Percentiles rank a stretch among this genome's conserved stretches.
These are phyloP conservation scores for Didymella exigua DNA, from an alignment of 2,329 filamentous ascomycete genomes.

Conservation along the genomic window DNA sequence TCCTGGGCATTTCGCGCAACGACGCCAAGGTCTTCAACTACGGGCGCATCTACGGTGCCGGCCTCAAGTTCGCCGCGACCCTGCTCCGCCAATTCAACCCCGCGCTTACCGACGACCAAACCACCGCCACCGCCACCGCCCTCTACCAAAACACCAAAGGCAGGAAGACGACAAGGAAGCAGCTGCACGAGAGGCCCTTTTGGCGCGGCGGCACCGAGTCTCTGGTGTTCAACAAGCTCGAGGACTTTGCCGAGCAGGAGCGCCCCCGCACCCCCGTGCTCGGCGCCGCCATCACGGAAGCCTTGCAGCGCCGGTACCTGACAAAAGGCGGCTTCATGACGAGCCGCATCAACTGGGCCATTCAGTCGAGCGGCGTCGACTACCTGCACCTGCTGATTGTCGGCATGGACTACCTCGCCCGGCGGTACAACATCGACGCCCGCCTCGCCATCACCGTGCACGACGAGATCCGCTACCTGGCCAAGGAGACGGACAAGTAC, in stretches of 20 bases:
- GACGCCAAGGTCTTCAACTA: slow-evolving; percentile 99
- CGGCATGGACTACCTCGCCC: slow-evolving; percentile 89
- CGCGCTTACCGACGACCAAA: slow-evolving; percentile 76
- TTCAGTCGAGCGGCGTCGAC: slow-evolving; percentile 95
- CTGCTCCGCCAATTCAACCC: slow-evolving; percentile 94
- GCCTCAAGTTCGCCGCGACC: slow-evolving; percentile 88
- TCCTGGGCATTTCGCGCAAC: slow-evolving; percentile 91
- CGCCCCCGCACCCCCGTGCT: slow-evolving; percentile 87
- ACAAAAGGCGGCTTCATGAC: slow-evolving; percentile 92
- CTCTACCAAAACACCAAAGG: slow-evolving; percentile 92
- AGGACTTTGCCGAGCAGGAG: slow-evolving; percentile 97
- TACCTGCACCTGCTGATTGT: slow-evolving; percentile 94
- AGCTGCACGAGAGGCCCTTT: slow-evolving; percentile 75
- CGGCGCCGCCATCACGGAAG: slow-evolving; percentile 94
- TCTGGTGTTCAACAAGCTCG: slow-evolving; percentile 96
- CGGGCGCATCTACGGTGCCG: slow-evolving; percentile 97
- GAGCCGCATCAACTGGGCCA: slow-evolving; percentile 97
- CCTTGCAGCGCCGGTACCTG: slow-evolving; percentile 85
- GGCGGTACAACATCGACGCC: slow-evolving; percentile 82
- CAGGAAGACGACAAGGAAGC: slow-evolving; percentile 76
- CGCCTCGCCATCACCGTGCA: slow-evolving; percentile 93
- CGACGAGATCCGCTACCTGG: slow-evolving; percentile 95
- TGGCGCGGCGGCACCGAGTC: slow-evolving; percentile 97
- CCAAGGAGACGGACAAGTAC: slow-evolving; percentile 84
- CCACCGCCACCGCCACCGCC: slow-evolving; percentile 73